phyloP scores from a whole-genome alignment of 2,329 filamentous ascomycete genomes.

The Xylaria sp. region DNA sequence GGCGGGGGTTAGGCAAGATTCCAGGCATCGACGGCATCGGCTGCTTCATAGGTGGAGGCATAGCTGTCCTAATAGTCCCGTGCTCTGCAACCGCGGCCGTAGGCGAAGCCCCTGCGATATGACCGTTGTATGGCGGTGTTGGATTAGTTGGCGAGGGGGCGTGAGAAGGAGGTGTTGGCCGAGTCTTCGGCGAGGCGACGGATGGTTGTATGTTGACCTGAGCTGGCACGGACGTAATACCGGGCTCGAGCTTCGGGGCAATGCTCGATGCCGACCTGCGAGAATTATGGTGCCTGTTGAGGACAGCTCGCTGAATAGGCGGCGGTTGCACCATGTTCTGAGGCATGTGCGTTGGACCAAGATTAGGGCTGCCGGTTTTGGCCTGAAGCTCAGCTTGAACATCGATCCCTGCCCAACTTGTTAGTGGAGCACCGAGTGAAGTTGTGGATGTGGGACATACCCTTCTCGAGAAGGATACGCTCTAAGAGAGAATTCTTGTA shows the following conservation, averaged over 20 bases:
- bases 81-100: constrained; percentile 54
- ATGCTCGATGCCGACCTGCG: constrained; percentile 75
- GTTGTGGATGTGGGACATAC: constrained; percentile 50
- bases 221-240: constrained; percentile 52
- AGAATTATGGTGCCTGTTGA: constrained; percentile 75
- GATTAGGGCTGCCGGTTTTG: constrained; percentile 86
- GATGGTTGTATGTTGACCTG: constrained; percentile 58
- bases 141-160: constrained; percentile 61
- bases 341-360: constrained; percentile 70
- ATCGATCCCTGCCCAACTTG: constrained; percentile 74
- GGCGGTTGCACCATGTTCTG: constrained; percentile 74
- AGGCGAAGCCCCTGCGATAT: constrained; percentile 50
- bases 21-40: constrained; percentile 44
- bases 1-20: constrained; percentile 43
- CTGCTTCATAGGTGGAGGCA: constrained; percentile 50
- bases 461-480: constrained; percentile 94
- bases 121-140: constrained; percentile 47
- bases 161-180: constrained; percentile 84
- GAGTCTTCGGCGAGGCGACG: constrained; percentile 69
- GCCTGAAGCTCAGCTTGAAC: constrained; percentile 93
- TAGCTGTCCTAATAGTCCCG: constrained; percentile 49
- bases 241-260: constrained; percentile 73
- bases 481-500: constrained; percentile 98
- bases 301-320: constrained; percentile 78
- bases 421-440: background rate